Evolutionary conservation across 2,329 filamentous ascomycete species (phyloP).

Genomic region (Colletotrichum musae): DNA sequence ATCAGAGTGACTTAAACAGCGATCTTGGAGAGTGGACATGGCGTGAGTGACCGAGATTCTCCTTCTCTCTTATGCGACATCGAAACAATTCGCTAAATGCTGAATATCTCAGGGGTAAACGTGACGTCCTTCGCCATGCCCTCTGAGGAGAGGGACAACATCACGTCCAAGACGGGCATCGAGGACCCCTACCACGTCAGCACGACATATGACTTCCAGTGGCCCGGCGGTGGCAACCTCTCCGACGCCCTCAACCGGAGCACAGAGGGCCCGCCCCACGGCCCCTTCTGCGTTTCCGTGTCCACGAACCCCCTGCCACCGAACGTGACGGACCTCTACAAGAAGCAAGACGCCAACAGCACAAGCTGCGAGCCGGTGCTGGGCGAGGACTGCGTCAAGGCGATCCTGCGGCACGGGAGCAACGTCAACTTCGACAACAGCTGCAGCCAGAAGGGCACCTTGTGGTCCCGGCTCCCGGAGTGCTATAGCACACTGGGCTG

Average conservation of each 20-base stretch:
- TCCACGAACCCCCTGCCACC: conserved; percentile 36
- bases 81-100: not conserved
- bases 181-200: conserved; percentile 9
- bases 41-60: not conserved
- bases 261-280: not conserved
- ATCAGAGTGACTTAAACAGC: not conserved
- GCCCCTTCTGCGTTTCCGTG: conserved; percentile 21
- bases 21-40: conserved; percentile 14
- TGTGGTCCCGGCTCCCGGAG: conserved; percentile 13
- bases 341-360: conserved; percentile 4
- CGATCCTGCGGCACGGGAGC: not conserved
- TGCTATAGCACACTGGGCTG: conserved; percentile 6
- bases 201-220: conserved; percentile 25
- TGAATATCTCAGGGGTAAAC: conserved; percentile 12
- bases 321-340: conserved; percentile 26
- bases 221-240: conserved; percentile 16
- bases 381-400: conserved; percentile 11
- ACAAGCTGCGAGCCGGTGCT: conserved; percentile 14
- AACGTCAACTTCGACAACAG: not conserved
- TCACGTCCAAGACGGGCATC: not conserved
- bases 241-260: not conserved
- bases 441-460: not conserved
- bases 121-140: conserved; percentile 18
- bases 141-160: not conserved
- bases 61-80: too few species aligned